Base-by-base conservation (phyloP, 768 basidiomycete species). In the Suillus tomentosus region DNA sequence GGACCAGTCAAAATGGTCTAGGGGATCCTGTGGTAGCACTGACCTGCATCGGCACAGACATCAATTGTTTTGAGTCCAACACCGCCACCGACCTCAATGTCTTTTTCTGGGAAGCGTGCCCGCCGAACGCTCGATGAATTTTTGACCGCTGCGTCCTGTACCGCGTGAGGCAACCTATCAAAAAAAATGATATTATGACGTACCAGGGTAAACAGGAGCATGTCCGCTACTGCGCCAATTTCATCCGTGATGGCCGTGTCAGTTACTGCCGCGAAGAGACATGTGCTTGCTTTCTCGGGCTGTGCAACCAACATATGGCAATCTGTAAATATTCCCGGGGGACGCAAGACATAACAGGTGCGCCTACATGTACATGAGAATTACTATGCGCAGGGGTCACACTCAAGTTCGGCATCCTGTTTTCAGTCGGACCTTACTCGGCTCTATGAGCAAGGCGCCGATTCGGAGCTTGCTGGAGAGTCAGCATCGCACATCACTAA, bases 241-340 rank as follows among this genome's bases (percentile, higher is more conserved):
- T 87, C 87, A 72, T 96, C 89, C 58, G 94, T 90, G 74, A 99
- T 95, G 50, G 88, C 91, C 3, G 86, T 82, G 37, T 56, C 36
- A 22, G 37, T 57, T 17, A 57, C 56, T 57, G 60, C 62, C 3
- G 10, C 43, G 48, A n/a, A 24, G 24, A 51, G 36, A 27, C 40
- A 8, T 22, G 43, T 40, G 10, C 71, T 57, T 68, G 93, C 96
- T 83, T 90, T 89, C 72, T 91, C 93, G 11, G 97, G 97, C 58
- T 98, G 81, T 0, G 95, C 76, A 22, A 99, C 97, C 97, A 99
- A 99, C 97, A 99, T 99, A 78, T 99, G 97, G 77, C 96, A 98
- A 78, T 99, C 97, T 96, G 99, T 98, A 81, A 95, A 99, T 70
- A 98, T 97, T 60, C 87, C 93, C 2, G 96, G 96, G 96, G 96